Base-by-base conservation (phyloP, 805 yeast species). In the Lachancea fermentati region DNA sequence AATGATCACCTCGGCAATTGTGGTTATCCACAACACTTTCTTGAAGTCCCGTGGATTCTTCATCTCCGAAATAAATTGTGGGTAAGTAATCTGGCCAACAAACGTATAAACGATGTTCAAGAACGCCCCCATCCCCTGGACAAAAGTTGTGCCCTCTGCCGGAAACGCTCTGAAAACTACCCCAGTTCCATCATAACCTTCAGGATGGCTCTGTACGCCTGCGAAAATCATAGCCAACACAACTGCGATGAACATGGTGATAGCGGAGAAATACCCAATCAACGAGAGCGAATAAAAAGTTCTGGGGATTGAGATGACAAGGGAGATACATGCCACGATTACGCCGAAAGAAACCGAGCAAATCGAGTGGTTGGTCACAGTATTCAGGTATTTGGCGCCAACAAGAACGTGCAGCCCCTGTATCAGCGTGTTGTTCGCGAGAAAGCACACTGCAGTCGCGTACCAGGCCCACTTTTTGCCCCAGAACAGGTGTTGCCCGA, bases 81-180 rank as follows among this genome's bases (percentile, higher is more conserved):
- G 82, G 46, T 76, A 77, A 4, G 78, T 73, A 55, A 77, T 73
- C 56, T 77, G 83, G 3, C 83, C 83, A 16, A 76, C 81, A 60
- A 77, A 76, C 1, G 82, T 76, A 56, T 76, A 77, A 17, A 75
- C 76, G 48, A 77, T 77, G 59, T 77, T 77, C 50, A 77, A 63
- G 45, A 72, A 65, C 0, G 82, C 82, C 30, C 68, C 56, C 81
- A 77, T 75, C 1, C 67, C 80, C 14, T 54, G 50, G 5, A 75
- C 80, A 47, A 65, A 77, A 3, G 73, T 65, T n/a, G 80, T 73
- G 1, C 77, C 80, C 40, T 63, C 43, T 8, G 43, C 67, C 1
- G 83, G 79, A 72, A 77, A 73, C 25, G 73, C 57, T 31, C 60
- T 57, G 65, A 68, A 75, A 3, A 52, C 52, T 11, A 75, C 72